phyloP scores from a whole-genome alignment of 2,329 filamentous ascomycete genomes.

The Verticillium isaacii region DNA sequence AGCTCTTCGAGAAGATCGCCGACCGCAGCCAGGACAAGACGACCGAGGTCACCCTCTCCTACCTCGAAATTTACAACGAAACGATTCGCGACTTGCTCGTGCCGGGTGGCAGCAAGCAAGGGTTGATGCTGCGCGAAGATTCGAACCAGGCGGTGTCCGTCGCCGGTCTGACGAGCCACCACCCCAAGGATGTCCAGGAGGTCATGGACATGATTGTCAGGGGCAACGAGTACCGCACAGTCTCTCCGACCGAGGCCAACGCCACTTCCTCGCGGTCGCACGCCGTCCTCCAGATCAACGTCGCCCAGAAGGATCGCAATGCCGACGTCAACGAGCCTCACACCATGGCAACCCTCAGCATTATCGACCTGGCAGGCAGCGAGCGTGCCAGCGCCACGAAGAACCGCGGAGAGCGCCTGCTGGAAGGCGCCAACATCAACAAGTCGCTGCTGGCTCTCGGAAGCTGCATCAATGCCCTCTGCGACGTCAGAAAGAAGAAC shows the following conservation, averaged over 20 bases:
- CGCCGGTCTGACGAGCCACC: conserved; percentile 83
- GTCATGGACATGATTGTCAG: conserved; percentile 99
- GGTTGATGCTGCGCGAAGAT: conserved; percentile 91
- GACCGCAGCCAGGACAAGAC: conserved; percentile 81
- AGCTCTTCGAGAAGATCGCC: conserved; percentile 93
- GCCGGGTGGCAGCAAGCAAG: conserved; percentile 75
- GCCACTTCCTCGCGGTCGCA: conserved; percentile 96
- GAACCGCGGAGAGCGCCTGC: conserved; percentile 84
- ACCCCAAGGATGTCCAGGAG: conserved; percentile 84
- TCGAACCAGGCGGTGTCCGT: conserved; percentile 91
- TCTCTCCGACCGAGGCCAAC: conserved; percentile 95
- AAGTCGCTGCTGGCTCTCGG: conserved; percentile 92
- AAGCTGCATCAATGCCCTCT: conserved; percentile 97
- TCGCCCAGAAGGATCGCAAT: conserved; percentile 90
- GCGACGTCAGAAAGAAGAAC: conserved; percentile 84
- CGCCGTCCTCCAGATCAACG: conserved; percentile 94
- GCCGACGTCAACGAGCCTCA: conserved; percentile 90
- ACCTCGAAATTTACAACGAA: conserved; percentile 98
- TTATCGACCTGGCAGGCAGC: conserved; percentile 94
- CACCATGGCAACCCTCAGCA: conserved; percentile 96
- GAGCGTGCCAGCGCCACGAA: conserved; percentile 95
- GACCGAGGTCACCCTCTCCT: conserved; percentile 87
- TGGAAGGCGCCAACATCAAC: conserved; percentile 98
- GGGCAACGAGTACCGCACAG: conserved; percentile 90
- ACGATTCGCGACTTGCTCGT: conserved; percentile 92